Evolutionary conservation across 2,329 filamentous ascomycete genomes (phyloP), one percentile per base, ranked within the genome.

Genomic region (Xylaria sp.): DNA sequence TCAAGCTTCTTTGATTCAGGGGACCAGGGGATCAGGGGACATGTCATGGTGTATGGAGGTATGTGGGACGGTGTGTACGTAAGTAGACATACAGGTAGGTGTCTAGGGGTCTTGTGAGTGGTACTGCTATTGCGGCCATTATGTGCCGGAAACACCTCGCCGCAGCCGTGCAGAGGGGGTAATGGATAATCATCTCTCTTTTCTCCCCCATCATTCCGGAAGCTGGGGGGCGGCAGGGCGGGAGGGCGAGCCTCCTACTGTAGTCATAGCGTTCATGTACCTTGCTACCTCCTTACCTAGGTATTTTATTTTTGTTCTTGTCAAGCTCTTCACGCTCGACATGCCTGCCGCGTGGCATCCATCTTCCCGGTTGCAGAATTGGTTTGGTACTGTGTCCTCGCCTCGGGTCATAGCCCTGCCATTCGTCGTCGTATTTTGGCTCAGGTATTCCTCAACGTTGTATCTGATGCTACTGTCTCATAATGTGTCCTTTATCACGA

Each of bases 81-180:
- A 43, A 43, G 13, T 43, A n/a, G n/a, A 15, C 8, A n/a, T 28
- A 28, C 18, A 10, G 55, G 13, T 39, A 57, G 1, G 43, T 25
- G 20, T 39, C n/a, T 18, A 28, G n/a, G 18, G n/a, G 58, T 41
- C 31, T 52, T 46, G 48, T 39, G 28, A 51, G 31, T 39, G 46
- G 46, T 25, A 2, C 28, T 39, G n/a, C 41, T 43, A 9, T 58
- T 41, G 57, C 41, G 39, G 23, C n/a, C 43, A n/a, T n/a, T 18
- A 31, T 67, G 55, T 48, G 41, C 28, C 48, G 31, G 60, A 67
- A 49, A 28, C 56, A 49, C 61, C 7, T 68, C 33, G 66, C 66
- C 66, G 49, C 66, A 64, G 61, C 23, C 66, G 23, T 64, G 66
- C 66, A 68, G 61, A 41, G 6, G 49, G 62, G 54, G 12, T 31